Evolutionary conservation across 805 yeast genomes (phyloP), one percentile per base, ranked within the genome.

Genomic region (Scheffersomyces coipomensis): DNA sequence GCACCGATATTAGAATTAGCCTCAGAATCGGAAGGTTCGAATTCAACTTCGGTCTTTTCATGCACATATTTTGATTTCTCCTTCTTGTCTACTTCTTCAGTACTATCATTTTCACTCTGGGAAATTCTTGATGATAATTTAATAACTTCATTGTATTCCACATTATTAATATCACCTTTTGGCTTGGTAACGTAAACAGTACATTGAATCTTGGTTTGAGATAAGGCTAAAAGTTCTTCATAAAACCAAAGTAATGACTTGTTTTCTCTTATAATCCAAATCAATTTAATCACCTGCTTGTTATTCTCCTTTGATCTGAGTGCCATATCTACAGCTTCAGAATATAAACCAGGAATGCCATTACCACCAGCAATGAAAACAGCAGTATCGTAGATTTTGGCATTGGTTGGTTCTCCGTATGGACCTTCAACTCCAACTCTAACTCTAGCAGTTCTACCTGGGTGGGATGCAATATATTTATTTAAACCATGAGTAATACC

Each of bases 281-380:
- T 60, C 38, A 86, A 67, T 40, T 75, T 73, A 22, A 66, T 32
- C 3, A 39, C 36, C 34, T 52, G 51, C 15, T 48, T 46, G 8
- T 27, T 45, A 34, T 60, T 51, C 19, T 45, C 30, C 8, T 36
- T 40, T 2, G 59, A 47, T 19, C 50, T 55, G 12, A 27, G 33
- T 13, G 59, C 58, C 38, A 62, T 43, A 40, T 62, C 56, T 29
- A 49, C 38, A 32, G 68, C 71, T 47, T 71, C 73, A 15, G 70
- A 66, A 34, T 62, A 58, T 18, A 72, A 60, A 17, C 81, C 86
- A 1, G 91, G 81, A 37, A 85, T 67, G 38, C 93, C 93, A 38
- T 79, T 79, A 22, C 93, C 91, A 34, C 88, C 90, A 6, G 90
- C 84, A 18, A 85, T 45, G 32, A 82, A 70, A 5, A 83, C 68